A percentile compares a stretch with the other conserved stretches of the same genome.
Evolutionary conservation across 371 early-diverging fungal genomes (phyloP).

Genomic region (Synchytrium microbalum): DNA sequence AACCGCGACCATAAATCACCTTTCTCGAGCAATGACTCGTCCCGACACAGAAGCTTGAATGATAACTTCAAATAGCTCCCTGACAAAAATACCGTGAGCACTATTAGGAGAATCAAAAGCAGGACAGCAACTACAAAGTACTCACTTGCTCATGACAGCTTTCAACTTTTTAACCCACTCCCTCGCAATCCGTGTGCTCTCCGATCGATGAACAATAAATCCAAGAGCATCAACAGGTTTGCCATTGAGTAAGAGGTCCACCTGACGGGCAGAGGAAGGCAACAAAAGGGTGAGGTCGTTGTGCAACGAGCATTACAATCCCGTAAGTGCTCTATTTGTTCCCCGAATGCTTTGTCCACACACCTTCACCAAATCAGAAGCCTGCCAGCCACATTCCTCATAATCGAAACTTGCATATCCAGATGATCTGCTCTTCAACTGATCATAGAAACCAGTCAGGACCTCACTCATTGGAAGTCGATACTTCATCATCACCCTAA

Average conservation of each 20-base stretch:
- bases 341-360: too few species aligned
- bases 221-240: conserved; percentile 92
- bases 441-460: conserved; percentile 89
- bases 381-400: conserved; percentile 84
- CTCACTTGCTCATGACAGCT: conserved; percentile 56
- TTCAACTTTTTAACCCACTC: conserved; percentile 76
- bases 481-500: conserved; percentile 74
- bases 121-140: not conserved
- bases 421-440: conserved; percentile 80
- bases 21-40: conserved; percentile 83
- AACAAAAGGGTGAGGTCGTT: not conserved
- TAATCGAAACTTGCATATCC: conserved; percentile 96
- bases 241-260: conserved; percentile 81
- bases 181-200: conserved; percentile 64
- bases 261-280: conserved; percentile 18
- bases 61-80: conserved; percentile 87
- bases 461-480: conserved; percentile 85
- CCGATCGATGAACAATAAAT: conserved; percentile 72
- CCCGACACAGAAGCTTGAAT: conserved; percentile 83
- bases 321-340: too few species aligned
- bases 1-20: too few species aligned
- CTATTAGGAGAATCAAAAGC: conserved; percentile 7
- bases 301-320: too few species aligned
- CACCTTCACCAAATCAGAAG: conserved; percentile 86
- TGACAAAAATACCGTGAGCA: too few species aligned